Base-by-base conservation (phyloP, 805 yeast species). In the Candida silvicultrix region DNA sequence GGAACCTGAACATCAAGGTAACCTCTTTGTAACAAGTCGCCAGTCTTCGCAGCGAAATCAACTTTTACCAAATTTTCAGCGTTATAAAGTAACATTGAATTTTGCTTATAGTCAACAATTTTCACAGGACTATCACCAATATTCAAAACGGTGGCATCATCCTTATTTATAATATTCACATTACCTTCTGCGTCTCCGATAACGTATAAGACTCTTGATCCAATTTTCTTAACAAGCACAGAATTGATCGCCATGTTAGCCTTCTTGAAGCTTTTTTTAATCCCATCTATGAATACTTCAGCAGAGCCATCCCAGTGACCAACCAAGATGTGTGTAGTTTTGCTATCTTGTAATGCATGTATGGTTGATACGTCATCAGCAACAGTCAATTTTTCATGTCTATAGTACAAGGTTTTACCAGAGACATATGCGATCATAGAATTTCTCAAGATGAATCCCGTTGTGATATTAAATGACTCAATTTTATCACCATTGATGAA, bases 101-200 rank as follows among this genome's bases (percentile, higher is more conserved):
- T 19, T 3, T 22, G 38, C 3, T 42, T 23, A 20, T 41, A 37
- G 25, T 56, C 49, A 8, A 50, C n/a, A 4, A 59, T 14, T 2
- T 45, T 45, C 21, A 58, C 62, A 8, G 64, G 64, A 0, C 59
- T 44, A 6, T 54, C 47, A 0, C 64, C 62, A 21, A 58, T 49
- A 1, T 46, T 46, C 23, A 49, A 44, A 16, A 36, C 45, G 2
- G 20, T 11, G 2, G n/a, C 14, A 4, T 39, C 34, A 4, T 35
- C 41, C 10, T 16, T 19, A 3, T 44, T 44, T 38, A 20, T 1
- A 49, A 21, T 18, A 1, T 31, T 19, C 2, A 58, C 39, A 12
- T 53, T 45, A 6, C 64, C 64, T 41, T 58, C 53, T 11, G 57
- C 55, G 39, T 56, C 59, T 15, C 63, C 63, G 40, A 44, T 32